Conservation (phyloP, 495 filamentous ascomycete genomes). For the Neurospora sublineolata region DNA sequence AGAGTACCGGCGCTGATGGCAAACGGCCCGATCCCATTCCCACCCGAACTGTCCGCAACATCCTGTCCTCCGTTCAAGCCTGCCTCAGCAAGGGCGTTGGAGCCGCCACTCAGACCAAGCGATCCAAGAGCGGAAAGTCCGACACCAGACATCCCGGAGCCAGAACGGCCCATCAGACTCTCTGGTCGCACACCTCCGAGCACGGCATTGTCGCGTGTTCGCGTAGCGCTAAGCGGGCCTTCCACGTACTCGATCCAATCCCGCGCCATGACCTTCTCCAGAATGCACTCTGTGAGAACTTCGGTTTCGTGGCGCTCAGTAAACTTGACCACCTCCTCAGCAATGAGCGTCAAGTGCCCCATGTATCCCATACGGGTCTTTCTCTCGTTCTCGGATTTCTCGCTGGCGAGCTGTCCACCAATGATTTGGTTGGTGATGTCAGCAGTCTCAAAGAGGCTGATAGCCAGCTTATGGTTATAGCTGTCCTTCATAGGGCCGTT, state of each 20-base stretch:
- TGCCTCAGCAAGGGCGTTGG: conserved; percentile 65
- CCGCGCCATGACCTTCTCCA: conserved; percentile 76
- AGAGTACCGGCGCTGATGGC: conserved; percentile 55
- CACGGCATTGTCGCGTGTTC: conserved; percentile 95
- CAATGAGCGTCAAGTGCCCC: conserved; percentile 94
- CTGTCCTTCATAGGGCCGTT: conserved; percentile 96
- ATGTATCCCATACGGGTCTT: conserved; percentile 96
- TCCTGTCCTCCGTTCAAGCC: conserved; percentile 66
- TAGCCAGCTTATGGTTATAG: conserved; percentile 83
- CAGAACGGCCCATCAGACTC: conserved; percentile 15
- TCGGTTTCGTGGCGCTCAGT: conserved; percentile 88
- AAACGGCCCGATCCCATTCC: conserved; percentile 55
- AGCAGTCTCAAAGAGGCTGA: conserved; percentile 83
- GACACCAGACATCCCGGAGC: conserved; percentile 23
- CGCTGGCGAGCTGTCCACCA: conserved; percentile 76
- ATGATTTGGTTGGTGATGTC: conserved; percentile 86
- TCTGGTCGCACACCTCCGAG: conserved; percentile 94
- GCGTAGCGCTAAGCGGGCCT: conserved; percentile 81
- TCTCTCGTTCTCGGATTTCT: conserved; percentile 64
- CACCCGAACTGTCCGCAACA: conserved; percentile 52
- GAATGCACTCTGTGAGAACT: conserved; percentile 66
- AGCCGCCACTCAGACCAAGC: conserved; percentile 41
- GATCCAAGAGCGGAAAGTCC: conserved; percentile 36
- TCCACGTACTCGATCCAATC: conserved; percentile 96
- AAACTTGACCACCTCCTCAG: conserved; percentile 98